These are phyloP conservation scores for Mallotus nudiflorus DNA, from an alignment of 345 rosid genomes.

Conservation along the genomic window DNA sequence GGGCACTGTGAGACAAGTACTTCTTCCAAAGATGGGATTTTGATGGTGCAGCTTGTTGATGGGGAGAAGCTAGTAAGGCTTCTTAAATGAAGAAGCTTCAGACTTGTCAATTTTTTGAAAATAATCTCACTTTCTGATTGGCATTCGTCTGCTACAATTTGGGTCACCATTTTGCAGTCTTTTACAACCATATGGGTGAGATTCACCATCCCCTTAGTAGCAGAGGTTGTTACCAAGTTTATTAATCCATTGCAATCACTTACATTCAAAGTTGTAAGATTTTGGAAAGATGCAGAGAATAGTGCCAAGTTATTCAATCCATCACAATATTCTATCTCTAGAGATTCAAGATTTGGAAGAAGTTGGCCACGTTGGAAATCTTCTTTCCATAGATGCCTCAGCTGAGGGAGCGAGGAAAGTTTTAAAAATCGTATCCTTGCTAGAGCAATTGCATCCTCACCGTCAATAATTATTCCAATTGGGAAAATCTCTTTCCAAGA, in stretches of 20 bases:
- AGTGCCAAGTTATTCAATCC: conserved; percentile 18
- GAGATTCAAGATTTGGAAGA: conserved; percentile 11
- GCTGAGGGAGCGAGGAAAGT: not conserved
- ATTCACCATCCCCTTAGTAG: conserved; percentile 16
- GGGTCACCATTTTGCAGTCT: conserved; percentile 15
- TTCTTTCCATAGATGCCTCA: conserved; percentile 10
- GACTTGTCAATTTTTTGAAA: too few relatives aligned
- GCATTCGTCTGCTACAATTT: too few relatives aligned
- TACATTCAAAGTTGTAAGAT: conserved; percentile 12
- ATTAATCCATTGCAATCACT: conserved; percentile 6
- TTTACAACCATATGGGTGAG: conserved; percentile 17
- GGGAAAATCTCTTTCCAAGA: too few relatives aligned
- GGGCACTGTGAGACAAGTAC: conserved; percentile 6
- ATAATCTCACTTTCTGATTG: too few relatives aligned
- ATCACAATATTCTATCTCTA: conserved; percentile 3
- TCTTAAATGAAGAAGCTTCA: too few relatives aligned
- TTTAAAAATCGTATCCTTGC: not conserved
- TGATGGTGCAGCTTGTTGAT: not conserved
- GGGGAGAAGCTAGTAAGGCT: conserved; percentile 14
- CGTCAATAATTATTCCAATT: too few relatives aligned
- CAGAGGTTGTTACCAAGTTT: conserved; percentile 2
- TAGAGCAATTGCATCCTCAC: too few relatives aligned
- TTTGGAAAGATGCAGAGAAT: conserved; percentile 11
- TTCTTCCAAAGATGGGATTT: conserved; percentile 11
- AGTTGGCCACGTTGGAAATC: not conserved